Evolutionary conservation across 768 basidiomycete genomes (phyloP).

Genomic region (Suillus luteus): DNA sequence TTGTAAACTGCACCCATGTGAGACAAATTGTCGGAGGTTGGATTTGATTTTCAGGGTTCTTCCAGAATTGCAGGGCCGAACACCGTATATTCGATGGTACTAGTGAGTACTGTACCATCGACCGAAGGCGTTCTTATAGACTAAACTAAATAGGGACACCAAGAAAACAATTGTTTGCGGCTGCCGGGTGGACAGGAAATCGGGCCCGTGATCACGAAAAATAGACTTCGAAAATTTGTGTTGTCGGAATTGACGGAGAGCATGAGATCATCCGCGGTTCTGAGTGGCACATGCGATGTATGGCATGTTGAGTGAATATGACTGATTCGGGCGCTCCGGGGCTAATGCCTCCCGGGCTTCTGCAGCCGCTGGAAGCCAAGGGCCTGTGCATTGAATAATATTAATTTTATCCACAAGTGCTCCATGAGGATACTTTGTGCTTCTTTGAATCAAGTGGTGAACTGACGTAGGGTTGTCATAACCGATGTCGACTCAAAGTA

Average conservation of each 20-base stretch:
- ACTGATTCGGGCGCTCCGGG: background rate
- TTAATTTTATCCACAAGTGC: background rate
- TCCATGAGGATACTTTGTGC: background rate
- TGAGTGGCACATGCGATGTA: background rate
- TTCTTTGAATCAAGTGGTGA: background rate
- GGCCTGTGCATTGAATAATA: background rate
- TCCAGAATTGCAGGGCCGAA: background rate
- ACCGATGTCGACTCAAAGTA: background rate
- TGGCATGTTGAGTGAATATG: background rate
- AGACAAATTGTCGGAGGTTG: background rate
- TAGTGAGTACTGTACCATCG: background rate
- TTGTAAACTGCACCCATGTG: background rate
- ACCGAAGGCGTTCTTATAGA: background rate
- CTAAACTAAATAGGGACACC: background rate
- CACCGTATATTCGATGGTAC: background rate
- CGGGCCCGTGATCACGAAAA: background rate
- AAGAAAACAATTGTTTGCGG: background rate
- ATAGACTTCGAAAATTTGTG: background rate
- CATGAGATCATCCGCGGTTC: background rate
- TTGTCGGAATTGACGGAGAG: background rate
- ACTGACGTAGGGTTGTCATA: background rate
- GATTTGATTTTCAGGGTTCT: background rate
- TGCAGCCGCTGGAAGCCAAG: background rate
- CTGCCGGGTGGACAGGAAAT: background rate
- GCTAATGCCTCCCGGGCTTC: background rate